phyloP scores from a whole-genome alignment of 257 asterid species.

The Galeopsis tetrahit region DNA sequence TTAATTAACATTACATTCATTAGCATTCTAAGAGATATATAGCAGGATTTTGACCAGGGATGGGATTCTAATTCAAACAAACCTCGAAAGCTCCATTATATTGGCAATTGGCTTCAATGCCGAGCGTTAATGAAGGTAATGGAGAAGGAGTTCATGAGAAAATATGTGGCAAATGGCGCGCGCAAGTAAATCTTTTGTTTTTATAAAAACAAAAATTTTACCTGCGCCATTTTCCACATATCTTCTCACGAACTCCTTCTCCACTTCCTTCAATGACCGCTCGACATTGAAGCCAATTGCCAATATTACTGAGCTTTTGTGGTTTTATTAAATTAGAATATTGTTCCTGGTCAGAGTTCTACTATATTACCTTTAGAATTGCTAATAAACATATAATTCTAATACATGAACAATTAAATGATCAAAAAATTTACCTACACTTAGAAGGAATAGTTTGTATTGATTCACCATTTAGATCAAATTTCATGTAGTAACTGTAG shows the following conservation, averaged over 20 bases:
- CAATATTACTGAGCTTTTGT: too few relatives aligned
- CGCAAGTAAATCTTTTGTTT: conserved; percentile 62
- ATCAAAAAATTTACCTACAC: conserved; percentile 53
- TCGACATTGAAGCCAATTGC: conserved; percentile 90
- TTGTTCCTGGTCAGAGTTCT: conserved; percentile 45
- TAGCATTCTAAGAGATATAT: conserved; percentile 30
- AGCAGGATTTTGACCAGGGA: conserved; percentile 45
- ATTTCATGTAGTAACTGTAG: conserved; percentile 54
- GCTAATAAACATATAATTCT: conserved; percentile 26
- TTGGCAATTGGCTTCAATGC: conserved; percentile 92
- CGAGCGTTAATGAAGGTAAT: conserved; percentile 59
- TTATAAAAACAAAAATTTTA: conserved; percentile 29
- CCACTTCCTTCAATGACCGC: conserved; percentile 55
- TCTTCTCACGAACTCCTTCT: conserved; percentile 60
- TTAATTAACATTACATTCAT: conserved; percentile 25
- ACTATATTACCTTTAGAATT: conserved; percentile 30
- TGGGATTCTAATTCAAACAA: conserved; percentile 36
- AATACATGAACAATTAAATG: conserved; percentile 26
- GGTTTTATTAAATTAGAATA: too few relatives aligned
- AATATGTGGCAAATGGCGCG: conserved; percentile 93
- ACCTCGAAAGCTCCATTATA: conserved; percentile 44
- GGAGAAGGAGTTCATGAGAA: conserved; percentile 66
- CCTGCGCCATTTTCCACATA: conserved; percentile 97
- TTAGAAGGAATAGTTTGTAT: conserved; percentile 43
- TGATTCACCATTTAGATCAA: conserved; percentile 51